Percentiles rank a stretch among this genome's conserved stretches.
Conservation (phyloP, 768 basidiomycete species). For the Amanita pallidorosea region DNA sequence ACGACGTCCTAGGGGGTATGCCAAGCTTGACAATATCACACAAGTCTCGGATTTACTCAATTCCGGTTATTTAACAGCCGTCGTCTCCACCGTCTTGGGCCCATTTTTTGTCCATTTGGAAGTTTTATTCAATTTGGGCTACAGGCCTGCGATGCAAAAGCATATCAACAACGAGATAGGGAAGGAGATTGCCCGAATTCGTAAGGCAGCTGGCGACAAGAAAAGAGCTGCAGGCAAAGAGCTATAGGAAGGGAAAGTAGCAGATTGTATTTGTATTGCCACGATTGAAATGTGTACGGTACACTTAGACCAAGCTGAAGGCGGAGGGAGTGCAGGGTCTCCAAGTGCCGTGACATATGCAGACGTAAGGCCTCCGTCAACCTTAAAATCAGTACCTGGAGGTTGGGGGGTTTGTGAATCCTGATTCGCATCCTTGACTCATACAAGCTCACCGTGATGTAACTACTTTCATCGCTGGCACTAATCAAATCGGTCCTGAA, state of each 20-base stretch:
- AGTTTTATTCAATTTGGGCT: conserved; percentile 72
- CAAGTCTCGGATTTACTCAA: neutral
- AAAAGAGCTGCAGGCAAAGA: conserved; percentile 21
- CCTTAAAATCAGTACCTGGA: conserved; percentile 83
- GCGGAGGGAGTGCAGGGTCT: conserved; percentile 62
- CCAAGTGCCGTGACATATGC: conserved; percentile 90
- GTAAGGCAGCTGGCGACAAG: conserved; percentile 53
- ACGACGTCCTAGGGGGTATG: conserved; percentile 81
- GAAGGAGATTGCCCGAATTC: conserved; percentile 60
- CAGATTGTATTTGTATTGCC: neutral
- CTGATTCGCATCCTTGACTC: neutral
- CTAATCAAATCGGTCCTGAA: conserved; percentile 11
- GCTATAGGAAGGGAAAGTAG: neutral
- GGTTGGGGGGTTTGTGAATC: conserved; percentile 3
- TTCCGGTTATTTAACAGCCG: conserved; percentile 35
- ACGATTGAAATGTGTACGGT: neutral
- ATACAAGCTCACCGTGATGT: conserved; percentile 65
- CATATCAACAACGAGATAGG: conserved; percentile 68
- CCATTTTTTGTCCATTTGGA: conserved; percentile 97
- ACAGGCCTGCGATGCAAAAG: conserved; percentile 68
- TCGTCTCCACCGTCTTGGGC: conserved; percentile 69
- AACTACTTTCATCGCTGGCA: conserved; percentile 89
- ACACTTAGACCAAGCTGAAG: conserved; percentile 36
- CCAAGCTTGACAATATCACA: neutral
- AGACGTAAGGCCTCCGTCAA: conserved; percentile 88